Evolutionary conservation across 2,329 filamentous ascomycete genomes (phyloP).

Genomic region (Ampelomyces quisqualis): DNA sequence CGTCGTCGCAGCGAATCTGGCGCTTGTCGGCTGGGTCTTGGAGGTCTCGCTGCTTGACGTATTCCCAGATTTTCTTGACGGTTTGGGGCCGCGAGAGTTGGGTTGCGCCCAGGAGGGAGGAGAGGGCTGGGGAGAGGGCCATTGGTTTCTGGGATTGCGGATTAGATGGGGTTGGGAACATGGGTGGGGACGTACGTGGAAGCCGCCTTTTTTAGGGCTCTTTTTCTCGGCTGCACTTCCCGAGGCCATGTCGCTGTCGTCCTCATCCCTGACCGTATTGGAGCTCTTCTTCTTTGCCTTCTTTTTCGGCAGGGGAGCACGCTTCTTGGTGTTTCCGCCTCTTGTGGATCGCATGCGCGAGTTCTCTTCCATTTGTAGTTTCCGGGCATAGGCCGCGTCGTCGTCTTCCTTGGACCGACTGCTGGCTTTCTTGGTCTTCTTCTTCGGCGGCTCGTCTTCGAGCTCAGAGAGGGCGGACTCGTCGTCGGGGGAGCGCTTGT

Average conservation of each 20-base stretch:
- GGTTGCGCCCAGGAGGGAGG: slow-evolving; percentile 68
- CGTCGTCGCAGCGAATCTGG: slow-evolving; percentile 89
- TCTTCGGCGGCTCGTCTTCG: slow-evolving; percentile 48
- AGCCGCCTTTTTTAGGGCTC: slow-evolving; percentile 78
- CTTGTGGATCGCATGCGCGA: slow-evolving; percentile 70
- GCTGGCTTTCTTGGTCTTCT: slow-evolving; percentile 64
- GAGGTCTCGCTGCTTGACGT: slow-evolving; percentile 84
- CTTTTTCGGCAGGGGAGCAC: slow-evolving; percentile 59
- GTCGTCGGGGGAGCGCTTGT: slow-evolving; percentile 48
- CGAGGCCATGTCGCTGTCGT: slow-evolving; percentile 74
- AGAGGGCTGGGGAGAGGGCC: slow-evolving; percentile 68
- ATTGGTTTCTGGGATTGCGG: slow-evolving; percentile 63
- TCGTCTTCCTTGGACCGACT: slow-evolving; percentile 69
- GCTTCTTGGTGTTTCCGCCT: slow-evolving; percentile 63
- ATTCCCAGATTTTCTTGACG: slow-evolving; percentile 93
- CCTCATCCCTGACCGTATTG: slow-evolving; percentile 73
- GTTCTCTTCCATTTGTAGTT: slow-evolving; percentile 92
- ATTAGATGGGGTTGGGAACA: slow-evolving; percentile 7
- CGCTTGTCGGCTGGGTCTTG: slow-evolving; percentile 91
- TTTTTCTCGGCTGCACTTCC: slow-evolving; percentile 63
- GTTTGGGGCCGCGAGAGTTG: slow-evolving; percentile 92
- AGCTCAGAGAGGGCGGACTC: slow-evolving; percentile 48
- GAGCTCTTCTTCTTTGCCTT: slow-evolving; percentile 70
- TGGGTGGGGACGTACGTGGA: slow-evolving; percentile 63
- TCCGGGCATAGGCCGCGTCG: slow-evolving; percentile 83